These are phyloP conservation scores for Alternaria triticina DNA, from an alignment of 2,329 filamentous ascomycete genomes.

Conservation along the genomic window DNA sequence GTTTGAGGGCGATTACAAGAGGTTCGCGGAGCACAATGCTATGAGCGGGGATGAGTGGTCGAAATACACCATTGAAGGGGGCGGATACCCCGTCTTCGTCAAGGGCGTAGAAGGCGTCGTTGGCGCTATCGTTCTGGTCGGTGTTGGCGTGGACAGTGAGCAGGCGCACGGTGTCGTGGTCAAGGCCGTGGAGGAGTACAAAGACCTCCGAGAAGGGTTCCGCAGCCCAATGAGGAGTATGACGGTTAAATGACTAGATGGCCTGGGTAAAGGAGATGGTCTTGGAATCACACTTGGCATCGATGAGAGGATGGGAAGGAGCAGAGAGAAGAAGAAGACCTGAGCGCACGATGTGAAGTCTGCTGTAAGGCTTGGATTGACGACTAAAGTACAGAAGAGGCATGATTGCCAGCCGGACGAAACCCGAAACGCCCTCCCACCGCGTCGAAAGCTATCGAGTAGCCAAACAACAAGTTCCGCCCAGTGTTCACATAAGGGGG, in stretches of 20 bases:
- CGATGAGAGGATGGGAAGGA: neutral
- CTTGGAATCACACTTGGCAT: conserved; percentile 12
- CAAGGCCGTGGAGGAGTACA: conserved; percentile 68
- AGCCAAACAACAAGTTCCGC: conserved; percentile 40
- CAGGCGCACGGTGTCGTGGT: conserved; percentile 80
- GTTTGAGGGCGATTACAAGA: conserved; percentile 69
- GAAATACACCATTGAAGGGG: conserved; percentile 79
- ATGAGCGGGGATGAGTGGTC: conserved; percentile 59
- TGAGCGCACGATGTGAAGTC: neutral
- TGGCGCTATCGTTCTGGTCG: conserved; percentile 76
- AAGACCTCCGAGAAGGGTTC: conserved; percentile 43
- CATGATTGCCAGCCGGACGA: conserved; percentile 22
- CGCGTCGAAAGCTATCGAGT: conserved; percentile 46
- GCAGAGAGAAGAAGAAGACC: neutral
- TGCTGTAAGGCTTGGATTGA: neutral
- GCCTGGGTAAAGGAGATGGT: conserved; percentile 19
- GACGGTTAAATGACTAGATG: conserved; percentile 43
- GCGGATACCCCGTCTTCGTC: conserved; percentile 75
- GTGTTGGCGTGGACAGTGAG: conserved; percentile 68
- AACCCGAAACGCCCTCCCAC: conserved; percentile 41
- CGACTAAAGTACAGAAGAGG: conserved; percentile 23
- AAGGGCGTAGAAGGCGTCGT: conserved; percentile 76
- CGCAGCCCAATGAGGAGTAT: conserved; percentile 42
- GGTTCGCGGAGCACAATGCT: conserved; percentile 70
- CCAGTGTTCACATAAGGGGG: conserved; percentile 45